Evolutionary conservation across 352 stramenopile genomes (phyloP), one percentile per base, ranked within the genome.

Genomic region (Globisporangium rhizosaccharum): DNA sequence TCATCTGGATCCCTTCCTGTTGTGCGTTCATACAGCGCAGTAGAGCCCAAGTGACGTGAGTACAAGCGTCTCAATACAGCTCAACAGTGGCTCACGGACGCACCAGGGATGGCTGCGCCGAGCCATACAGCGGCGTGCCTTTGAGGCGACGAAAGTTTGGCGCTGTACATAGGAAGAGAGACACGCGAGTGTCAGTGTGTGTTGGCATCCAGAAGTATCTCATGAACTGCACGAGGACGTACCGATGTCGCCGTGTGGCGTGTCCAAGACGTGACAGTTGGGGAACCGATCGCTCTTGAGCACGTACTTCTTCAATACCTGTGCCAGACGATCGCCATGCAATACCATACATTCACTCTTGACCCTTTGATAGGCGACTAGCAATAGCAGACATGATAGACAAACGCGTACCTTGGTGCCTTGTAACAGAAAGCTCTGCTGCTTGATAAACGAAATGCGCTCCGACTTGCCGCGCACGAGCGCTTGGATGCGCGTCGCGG

Each of bases 301-400:
- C 58, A 94, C 79, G 50, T 93, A 94, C 56, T 92, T 90, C 45
- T 85, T 85, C 15, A 94, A 57, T 28, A 94, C 72, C 76, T 82
- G 52, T 15, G 53, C 9, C 6, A 26, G 33, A 14, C 18, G 18
- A 47, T 23, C 41, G 41, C 41, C 14, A 15, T n/a, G 41, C 15
- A 11, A 47, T 33, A 2, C 20, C 18, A 30, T 3, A n/a, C 15
- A 37, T 28, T 23, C 17, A 44, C 17, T 26, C 39, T 45, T 45
- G 39, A 5, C 9, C 39, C 15, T 45, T 23, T 23, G 23, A 23
- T 23, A 23, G 23, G 12, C 39, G 39, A 45, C 17, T 18, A 18
- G 39, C 37, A 42, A 42, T 42, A 14, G 10, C 3, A 42, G 37
- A 10, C 37, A 42, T 42, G 11, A 15, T 18, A 42, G n/a, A 48